Conservation (phyloP, 208 protist species). For the Blastocrithidia nonstop region DNA sequence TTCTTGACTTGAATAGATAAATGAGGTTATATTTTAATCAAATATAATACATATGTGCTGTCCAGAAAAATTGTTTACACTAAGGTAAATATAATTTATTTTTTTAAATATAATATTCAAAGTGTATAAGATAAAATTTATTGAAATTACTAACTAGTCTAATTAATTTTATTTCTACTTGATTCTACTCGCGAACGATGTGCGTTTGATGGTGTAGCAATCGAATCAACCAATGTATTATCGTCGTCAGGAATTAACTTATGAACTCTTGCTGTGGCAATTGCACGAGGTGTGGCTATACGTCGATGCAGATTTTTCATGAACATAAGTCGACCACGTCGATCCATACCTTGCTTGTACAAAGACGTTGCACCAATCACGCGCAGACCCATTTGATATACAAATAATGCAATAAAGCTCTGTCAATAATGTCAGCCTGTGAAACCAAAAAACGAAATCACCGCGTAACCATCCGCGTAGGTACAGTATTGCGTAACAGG, state of each 20-base stretch:
- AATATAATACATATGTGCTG: no score
- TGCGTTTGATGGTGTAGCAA: conserved; percentile 38
- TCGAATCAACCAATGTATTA: conserved; percentile 31
- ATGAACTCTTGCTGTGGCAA: conserved; percentile 33
- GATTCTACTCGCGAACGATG: no score
- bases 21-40: no score
- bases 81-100: no score
- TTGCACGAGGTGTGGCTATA: conserved; percentile 33
- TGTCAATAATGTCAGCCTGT: conserved; percentile 45
- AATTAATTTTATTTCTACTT: no score
- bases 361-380: conserved; percentile 39
- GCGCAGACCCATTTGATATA: conserved; percentile 36
- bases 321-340: conserved; percentile 42
- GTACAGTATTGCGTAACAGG: conserved; percentile 30
- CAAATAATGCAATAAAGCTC: conserved; percentile 43
- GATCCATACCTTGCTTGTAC: conserved; percentile 31
- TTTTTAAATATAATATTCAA: no score
- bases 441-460: conserved; percentile 47
- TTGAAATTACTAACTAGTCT: no score
- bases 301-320: conserved; percentile 39
- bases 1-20: no score
- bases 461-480: conserved; percentile 32
- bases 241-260: conserved; percentile 21
- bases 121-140: no score
- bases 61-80: no score